Evolutionary conservation across 2,329 filamentous ascomycete species (phyloP), one percentile per base, ranked within the genome.

Genomic region (Calycina marina): DNA sequence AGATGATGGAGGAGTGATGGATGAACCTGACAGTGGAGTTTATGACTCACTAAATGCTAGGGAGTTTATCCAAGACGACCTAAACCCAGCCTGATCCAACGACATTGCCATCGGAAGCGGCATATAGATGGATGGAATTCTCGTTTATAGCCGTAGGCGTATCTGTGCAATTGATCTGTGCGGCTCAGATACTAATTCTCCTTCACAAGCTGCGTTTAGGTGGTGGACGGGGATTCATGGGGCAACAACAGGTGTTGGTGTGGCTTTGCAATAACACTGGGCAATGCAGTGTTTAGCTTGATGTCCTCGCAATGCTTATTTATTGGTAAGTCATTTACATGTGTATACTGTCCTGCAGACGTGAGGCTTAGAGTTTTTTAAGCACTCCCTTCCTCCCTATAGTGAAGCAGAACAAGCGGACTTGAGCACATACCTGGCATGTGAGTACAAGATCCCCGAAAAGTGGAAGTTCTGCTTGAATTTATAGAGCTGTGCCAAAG

Each of bases 181-280:
- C 69, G 37, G 65, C 67, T 0, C 56, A 61, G 6, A 65, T 71
- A 26, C 50, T 72, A 0, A 56, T 70, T 2, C 51, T 67, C 1
- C 56, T 70, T 29, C 62, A 71, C 31, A 59, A 65, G 28, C 67
- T 67, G 1, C 61, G 61, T 0, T 52, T 56, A 8, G 62, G 62
- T 2, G 65, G 63, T 0, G 58, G 65, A 28, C 53, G 61, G 11
- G 63, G 64, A 8, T 67, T 63, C 39, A 40, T 59, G 25, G 48
- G 54, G 13, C 54, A 59, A 61, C 27, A 56, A 51, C 0, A 63
- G 69, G 14, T 63, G 60, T 8, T 22, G n/a, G 8, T 22, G 20
- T 30, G 64, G 64, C 2, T 63, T 68, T 30, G 63, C 63, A 1
- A 53, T 62, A 46, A 59, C 58, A 32, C 40, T 59, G 17, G 51